These are phyloP conservation scores for Volvox carteri DNA, from an alignment of 163 green algal genomes.

Conservation along the genomic window DNA sequence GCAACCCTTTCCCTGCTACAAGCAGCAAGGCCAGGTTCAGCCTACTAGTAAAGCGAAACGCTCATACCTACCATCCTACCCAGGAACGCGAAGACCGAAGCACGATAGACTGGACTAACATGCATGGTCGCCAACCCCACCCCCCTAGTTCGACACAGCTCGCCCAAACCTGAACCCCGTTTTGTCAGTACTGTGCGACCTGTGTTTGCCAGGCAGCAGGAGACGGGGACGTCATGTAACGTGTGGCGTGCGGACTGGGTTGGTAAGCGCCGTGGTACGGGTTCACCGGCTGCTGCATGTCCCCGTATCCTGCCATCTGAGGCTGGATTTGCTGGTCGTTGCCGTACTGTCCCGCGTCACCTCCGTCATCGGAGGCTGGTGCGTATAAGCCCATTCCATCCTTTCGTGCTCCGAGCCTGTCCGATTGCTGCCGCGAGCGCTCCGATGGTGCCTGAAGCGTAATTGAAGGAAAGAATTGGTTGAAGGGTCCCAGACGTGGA, in stretches of 20 bases:
- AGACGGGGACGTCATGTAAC: slow-evolving; percentile 32
- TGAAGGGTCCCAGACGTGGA: too few relatives aligned
- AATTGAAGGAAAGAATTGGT: too few relatives aligned
- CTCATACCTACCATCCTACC: too few relatives aligned
- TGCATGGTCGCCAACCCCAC: too few relatives aligned
- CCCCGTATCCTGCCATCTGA: slow-evolving; percentile 20
- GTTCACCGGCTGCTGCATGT: slow-evolving; percentile 22
- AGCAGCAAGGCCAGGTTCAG: too few relatives aligned
- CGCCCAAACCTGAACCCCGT: too few relatives aligned
- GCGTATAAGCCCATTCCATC: slow-evolving; percentile 25
- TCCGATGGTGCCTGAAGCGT: slow-evolving; percentile 29
- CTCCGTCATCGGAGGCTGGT: background rate
- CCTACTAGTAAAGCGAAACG: too few relatives aligned
- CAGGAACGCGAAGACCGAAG: too few relatives aligned
- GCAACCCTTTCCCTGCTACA: too few relatives aligned
- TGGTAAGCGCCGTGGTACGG: slow-evolving; percentile 43
- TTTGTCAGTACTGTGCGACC: slow-evolving; percentile 31
- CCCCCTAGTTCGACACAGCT: too few relatives aligned
- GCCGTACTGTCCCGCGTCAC: slow-evolving; percentile 11
- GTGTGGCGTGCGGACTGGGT: background rate
- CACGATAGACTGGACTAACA: too few relatives aligned
- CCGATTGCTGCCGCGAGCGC: slow-evolving; percentile 22
- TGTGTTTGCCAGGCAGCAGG: slow-evolving; percentile 20
- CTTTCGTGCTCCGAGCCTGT: background rate
- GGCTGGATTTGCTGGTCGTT: slow-evolving; percentile 49